Percentiles rank a stretch among this genome's conserved stretches.
These are phyloP conservation scores for Pyrenochaeta sp. DNA, from an alignment of 2,329 filamentous ascomycete species.

Conservation along the genomic window DNA sequence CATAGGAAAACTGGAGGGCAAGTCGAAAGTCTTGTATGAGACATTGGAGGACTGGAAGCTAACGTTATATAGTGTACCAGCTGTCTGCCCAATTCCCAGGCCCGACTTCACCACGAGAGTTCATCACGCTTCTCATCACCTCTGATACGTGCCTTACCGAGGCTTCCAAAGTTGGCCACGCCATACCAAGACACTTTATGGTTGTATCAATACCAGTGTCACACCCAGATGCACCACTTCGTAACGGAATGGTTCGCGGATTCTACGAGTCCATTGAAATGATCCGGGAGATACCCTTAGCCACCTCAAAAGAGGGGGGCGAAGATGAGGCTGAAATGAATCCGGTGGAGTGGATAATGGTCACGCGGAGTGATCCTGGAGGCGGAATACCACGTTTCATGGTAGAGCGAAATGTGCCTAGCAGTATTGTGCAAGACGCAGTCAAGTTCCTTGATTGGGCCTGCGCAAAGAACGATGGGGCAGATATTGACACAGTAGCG, in stretches of 20 bases:
- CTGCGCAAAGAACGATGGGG: conserved; percentile 58
- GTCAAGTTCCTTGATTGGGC: conserved; percentile 86
- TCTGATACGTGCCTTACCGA: conserved; percentile 64
- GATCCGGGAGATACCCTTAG: conserved; percentile 79
- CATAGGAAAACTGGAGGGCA: conserved; percentile 71
- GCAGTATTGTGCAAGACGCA: conserved; percentile 80
- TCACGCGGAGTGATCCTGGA: conserved; percentile 87
- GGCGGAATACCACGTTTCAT: conserved; percentile 89
- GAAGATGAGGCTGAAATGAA: conserved; percentile 62
- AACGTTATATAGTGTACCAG: conserved; percentile 71
- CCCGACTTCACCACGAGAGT: conserved; percentile 87
- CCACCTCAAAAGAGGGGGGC: conserved; percentile 21
- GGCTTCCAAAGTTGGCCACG: conserved; percentile 51
- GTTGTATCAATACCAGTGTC: conserved; percentile 85
- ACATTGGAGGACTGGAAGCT: background rate
- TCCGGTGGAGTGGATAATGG: conserved; percentile 90
- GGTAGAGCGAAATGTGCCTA: conserved; percentile 88
- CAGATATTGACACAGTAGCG: background rate
- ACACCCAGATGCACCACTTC: conserved; percentile 75
- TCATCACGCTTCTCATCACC: conserved; percentile 80
- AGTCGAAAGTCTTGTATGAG: conserved; percentile 7
- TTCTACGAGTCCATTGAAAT: conserved; percentile 92
- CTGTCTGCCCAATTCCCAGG: conserved; percentile 90
- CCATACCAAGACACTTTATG: conserved; percentile 75
- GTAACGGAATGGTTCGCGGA: conserved; percentile 80